Evolutionary conservation across 208 protist species (phyloP).

Genomic region (Lotmaria passim): DNA sequence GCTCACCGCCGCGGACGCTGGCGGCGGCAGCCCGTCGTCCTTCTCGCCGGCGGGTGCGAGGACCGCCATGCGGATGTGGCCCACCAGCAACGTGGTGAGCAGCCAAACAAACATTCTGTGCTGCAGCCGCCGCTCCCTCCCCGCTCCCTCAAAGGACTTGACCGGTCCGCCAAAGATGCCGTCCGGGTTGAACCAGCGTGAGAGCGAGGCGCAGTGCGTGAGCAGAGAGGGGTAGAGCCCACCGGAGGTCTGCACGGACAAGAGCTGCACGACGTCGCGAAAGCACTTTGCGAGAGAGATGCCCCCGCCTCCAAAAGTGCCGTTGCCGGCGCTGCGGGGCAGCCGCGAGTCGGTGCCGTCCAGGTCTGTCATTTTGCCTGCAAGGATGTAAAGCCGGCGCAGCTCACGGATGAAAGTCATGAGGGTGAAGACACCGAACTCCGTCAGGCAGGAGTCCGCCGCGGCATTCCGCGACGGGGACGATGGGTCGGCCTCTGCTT

Average conservation of each 20-base stretch:
- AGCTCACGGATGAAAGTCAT: constrained; percentile 68
- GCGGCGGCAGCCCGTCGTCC: constrained; percentile 10
- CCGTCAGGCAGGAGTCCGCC: constrained; percentile 12
- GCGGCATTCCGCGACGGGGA: background rate
- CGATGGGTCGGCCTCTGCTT: background rate
- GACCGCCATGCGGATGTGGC: constrained; percentile 19
- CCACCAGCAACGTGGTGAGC: constrained; percentile 29
- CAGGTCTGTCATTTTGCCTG: constrained; percentile 6
- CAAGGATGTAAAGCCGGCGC: constrained; percentile 36
- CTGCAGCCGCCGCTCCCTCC: constrained; percentile 22
- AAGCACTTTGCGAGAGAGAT: constrained; percentile 30
- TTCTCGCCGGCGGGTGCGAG: constrained; percentile 8
- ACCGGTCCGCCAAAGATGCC: constrained; percentile 26
- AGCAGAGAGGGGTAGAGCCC: constrained; percentile 73
- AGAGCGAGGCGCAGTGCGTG: constrained; percentile 52
- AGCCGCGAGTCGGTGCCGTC: constrained; percentile 10
- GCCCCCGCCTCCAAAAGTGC: background rate
- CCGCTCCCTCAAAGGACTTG: constrained; percentile 7
- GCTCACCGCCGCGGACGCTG: background rate
- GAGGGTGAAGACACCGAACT: constrained; percentile 48
- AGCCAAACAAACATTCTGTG: constrained; percentile 33
- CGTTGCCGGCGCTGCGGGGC: background rate
- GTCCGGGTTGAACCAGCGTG: constrained; percentile 29
- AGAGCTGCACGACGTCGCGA: constrained; percentile 49
- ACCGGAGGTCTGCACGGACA: constrained; percentile 56